Conservation (phyloP, 2,329 filamentous ascomycete species). For the Neocatenulostroma microsporum region DNA sequence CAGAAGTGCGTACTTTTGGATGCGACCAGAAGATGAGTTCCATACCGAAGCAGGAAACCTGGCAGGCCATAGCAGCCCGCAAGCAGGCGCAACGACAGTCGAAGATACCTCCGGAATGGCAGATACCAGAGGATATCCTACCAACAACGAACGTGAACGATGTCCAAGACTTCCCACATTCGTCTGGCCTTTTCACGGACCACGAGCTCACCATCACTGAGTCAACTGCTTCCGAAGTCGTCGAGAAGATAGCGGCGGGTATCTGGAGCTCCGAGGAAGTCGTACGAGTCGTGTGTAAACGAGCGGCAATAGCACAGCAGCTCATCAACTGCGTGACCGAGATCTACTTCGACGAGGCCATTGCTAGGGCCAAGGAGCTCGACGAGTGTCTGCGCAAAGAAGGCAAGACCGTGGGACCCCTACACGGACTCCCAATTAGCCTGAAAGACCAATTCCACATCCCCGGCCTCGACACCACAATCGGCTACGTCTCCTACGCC, state of each 20-base stretch:
- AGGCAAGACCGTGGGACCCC: constrained; percentile 48
- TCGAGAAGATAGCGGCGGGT: constrained; percentile 33
- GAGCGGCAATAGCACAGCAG: constrained; percentile 49
- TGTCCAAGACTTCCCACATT: constrained; percentile 48
- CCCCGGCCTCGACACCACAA: constrained; percentile 50
- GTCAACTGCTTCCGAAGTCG: constrained; percentile 34
- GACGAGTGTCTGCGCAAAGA: constrained; percentile 44
- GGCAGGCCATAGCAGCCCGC: too few species aligned
- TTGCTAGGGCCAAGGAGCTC: constrained; percentile 44
- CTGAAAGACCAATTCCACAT: constrained; percentile 67
- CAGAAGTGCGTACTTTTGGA: too few species aligned
- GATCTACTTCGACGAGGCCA: constrained; percentile 48
- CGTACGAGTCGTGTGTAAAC: constrained; percentile 48
- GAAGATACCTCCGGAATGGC: constrained; percentile 55
- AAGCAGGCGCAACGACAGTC: too few species aligned
- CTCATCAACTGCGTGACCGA: constrained; percentile 54
- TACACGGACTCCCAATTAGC: constrained; percentile 60
- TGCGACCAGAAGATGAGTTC: too few species aligned
- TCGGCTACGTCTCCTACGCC: constrained; percentile 58
- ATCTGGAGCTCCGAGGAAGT: constrained; percentile 47
- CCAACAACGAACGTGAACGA: constrained; percentile 49
- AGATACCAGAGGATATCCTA: constrained; percentile 46
- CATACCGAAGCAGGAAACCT: too few species aligned
- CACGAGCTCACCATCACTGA: constrained; percentile 46
- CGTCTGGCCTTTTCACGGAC: constrained; percentile 53